phyloP scores from a whole-genome alignment of 2,329 filamentous ascomycete species.

The Talaromyces sp. region DNA sequence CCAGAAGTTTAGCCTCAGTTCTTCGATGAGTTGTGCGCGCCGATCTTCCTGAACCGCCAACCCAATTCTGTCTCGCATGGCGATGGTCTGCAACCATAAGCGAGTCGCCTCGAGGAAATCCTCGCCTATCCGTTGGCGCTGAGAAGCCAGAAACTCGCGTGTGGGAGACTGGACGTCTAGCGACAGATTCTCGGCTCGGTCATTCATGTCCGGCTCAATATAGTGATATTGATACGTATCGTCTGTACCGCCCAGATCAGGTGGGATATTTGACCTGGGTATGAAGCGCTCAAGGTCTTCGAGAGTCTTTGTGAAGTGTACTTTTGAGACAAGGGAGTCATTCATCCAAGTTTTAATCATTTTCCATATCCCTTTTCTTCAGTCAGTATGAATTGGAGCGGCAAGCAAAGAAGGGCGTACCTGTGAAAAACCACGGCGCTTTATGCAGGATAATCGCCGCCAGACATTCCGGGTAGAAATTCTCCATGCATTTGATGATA shows the following conservation, averaged over 20 bases:
- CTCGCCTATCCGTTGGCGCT: slow-evolving; percentile 63
- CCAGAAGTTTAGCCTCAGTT: slow-evolving; percentile 78
- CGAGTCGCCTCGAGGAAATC: slow-evolving; percentile 71
- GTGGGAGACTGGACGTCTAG: slow-evolving; percentile 60
- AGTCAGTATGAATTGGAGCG: background rate
- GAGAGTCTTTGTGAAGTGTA: slow-evolving; percentile 79
- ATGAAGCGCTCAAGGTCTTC: slow-evolving; percentile 76
- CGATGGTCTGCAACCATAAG: slow-evolving; percentile 64
- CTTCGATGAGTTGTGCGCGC: slow-evolving; percentile 60
- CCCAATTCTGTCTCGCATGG: slow-evolving; percentile 43
- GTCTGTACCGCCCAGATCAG: slow-evolving; percentile 71
- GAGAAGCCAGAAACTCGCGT: slow-evolving; percentile 59
- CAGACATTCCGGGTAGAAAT: slow-evolving; percentile 91
- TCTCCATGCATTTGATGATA: slow-evolving; percentile 97
- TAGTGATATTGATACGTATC: slow-evolving; percentile 81
- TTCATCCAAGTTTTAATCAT: slow-evolving; percentile 94
- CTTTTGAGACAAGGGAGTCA: slow-evolving; percentile 88
- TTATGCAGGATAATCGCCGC: slow-evolving; percentile 92
- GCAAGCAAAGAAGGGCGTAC: slow-evolving; percentile 43
- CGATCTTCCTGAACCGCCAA: slow-evolving; percentile 51
- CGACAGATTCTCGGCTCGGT: slow-evolving; percentile 60
- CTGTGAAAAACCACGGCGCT: slow-evolving; percentile 91
- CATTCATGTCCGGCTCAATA: slow-evolving; percentile 67
- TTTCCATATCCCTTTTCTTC: slow-evolving; percentile 74
- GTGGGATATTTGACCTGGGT: slow-evolving; percentile 63